Evolutionary conservation across 2,329 filamentous ascomycete genomes (phyloP).

Genomic region (Aureobasidium sp.): DNA sequence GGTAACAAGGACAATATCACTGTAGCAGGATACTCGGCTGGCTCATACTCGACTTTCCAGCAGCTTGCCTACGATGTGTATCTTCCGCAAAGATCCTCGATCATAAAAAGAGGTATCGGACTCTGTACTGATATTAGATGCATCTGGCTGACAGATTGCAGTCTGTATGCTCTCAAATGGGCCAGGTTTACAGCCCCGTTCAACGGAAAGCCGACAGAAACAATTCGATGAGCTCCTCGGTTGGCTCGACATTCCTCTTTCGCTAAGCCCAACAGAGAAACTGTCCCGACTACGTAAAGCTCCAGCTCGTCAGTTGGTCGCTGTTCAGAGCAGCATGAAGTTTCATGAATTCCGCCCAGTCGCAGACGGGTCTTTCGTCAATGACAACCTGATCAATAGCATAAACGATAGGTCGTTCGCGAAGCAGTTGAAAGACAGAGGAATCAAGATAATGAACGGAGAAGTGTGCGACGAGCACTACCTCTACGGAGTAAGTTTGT

Average conservation of each 20-base stretch:
- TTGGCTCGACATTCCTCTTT: conserved; percentile 35
- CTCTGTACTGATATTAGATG: too few species aligned
- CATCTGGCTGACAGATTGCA: background rate
- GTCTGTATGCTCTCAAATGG: conserved; percentile 43
- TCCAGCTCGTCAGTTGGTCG: conserved; percentile 32
- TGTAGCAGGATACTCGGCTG: conserved; percentile 48
- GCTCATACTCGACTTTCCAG: conserved; percentile 46
- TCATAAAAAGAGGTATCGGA: conserved; percentile 40
- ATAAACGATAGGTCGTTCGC: conserved; percentile 44
- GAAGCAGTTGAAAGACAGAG: conserved; percentile 33
- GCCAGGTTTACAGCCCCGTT: conserved; percentile 46
- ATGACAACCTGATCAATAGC: conserved; percentile 33
- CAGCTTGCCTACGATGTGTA: conserved; percentile 49
- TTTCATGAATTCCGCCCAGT: conserved; percentile 48
- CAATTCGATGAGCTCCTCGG: conserved; percentile 45
- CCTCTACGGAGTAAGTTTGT: conserved; percentile 34
- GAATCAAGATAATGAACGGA: conserved; percentile 43
- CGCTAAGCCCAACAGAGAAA: conserved; percentile 35
- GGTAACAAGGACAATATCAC: conserved; percentile 44
- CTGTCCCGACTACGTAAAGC: conserved; percentile 36
- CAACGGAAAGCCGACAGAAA: conserved; percentile 35
- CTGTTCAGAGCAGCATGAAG: conserved; percentile 34
- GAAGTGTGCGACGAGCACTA: conserved; percentile 47
- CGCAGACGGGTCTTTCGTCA: conserved; percentile 42
- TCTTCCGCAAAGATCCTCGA: conserved; percentile 33